These are phyloP conservation scores for Solanum hybrid DNA, from an alignment of 305 asterid genomes.

Conservation along the genomic window DNA sequence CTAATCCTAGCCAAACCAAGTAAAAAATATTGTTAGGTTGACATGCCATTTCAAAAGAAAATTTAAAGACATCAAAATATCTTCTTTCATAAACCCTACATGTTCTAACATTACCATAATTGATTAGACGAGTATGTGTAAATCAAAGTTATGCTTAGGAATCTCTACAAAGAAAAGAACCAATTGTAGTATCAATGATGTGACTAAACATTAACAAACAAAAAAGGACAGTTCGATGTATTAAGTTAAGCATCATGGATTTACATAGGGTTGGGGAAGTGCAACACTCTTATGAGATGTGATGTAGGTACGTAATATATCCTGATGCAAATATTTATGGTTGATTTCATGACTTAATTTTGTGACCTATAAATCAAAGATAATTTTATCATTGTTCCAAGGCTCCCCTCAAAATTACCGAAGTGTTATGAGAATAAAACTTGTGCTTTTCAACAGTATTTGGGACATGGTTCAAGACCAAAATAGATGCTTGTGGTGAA, in stretches of 20 bases:
- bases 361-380: background rate
- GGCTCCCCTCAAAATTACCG: background rate
- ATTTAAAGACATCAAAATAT: background rate
- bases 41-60: background rate
- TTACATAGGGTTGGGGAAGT: background rate
- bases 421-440: background rate
- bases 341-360: background rate
- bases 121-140: background rate
- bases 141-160: background rate
- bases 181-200: background rate
- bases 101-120: background rate
- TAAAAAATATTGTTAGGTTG: background rate
- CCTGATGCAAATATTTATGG: background rate
- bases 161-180: background rate
- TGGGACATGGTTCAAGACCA: background rate
- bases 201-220: background rate
- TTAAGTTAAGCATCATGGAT: background rate
- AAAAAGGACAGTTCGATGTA: background rate
- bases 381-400: background rate
- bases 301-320: background rate
- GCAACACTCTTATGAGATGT: background rate
- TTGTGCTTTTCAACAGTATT: background rate
- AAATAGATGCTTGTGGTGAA: background rate
- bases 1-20: background rate
- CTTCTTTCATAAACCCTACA: background rate